These are phyloP conservation scores for Ogataea nonfermentans DNA, from an alignment of 805 yeast species.

Conservation along the genomic window DNA sequence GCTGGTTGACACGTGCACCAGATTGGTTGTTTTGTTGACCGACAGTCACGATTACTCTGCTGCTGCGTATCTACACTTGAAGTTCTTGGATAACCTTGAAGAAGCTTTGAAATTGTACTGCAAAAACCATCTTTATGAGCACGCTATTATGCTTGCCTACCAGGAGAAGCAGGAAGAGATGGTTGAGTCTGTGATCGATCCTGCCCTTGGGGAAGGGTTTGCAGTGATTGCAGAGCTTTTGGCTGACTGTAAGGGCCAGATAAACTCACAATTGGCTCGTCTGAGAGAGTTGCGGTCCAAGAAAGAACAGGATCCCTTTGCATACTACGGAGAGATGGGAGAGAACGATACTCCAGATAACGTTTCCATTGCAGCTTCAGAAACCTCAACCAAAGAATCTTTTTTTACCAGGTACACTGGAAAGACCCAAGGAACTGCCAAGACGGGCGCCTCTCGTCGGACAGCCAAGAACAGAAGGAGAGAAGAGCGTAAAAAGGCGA, in stretches of 20 bases:
- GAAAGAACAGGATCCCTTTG: conserved; percentile 80
- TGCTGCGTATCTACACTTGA: conserved; percentile 73
- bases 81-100: conserved; percentile 57
- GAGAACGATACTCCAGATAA: conserved; percentile 81
- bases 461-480: conserved; percentile 91
- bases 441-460: conserved; percentile 91
- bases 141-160: conserved; percentile 66
- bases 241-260: conserved; percentile 90
- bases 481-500: conserved; percentile 92
- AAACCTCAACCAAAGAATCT: conserved; percentile 87
- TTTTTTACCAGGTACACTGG: conserved; percentile 96
- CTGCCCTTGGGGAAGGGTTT: conserved; percentile 81
- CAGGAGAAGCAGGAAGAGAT: conserved; percentile 44
- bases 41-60: conserved; percentile 73
- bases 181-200: conserved; percentile 61
- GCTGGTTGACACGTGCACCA: conserved; percentile 49
- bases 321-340: conserved; percentile 70
- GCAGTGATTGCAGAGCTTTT: conserved; percentile 82
- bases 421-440: conserved; percentile 92
- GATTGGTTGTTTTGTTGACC: conserved; percentile 55
- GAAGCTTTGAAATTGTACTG: conserved; percentile 69
- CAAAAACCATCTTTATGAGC: conserved; percentile 69
- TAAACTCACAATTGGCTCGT: conserved; percentile 77
- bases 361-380: conserved; percentile 92
- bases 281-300: conserved; percentile 81